Percentiles rank a stretch among this genome's conserved stretches.
phyloP scores from a whole-genome alignment of 2,329 filamentous ascomycete species.

The Microsporum audouinii region DNA sequence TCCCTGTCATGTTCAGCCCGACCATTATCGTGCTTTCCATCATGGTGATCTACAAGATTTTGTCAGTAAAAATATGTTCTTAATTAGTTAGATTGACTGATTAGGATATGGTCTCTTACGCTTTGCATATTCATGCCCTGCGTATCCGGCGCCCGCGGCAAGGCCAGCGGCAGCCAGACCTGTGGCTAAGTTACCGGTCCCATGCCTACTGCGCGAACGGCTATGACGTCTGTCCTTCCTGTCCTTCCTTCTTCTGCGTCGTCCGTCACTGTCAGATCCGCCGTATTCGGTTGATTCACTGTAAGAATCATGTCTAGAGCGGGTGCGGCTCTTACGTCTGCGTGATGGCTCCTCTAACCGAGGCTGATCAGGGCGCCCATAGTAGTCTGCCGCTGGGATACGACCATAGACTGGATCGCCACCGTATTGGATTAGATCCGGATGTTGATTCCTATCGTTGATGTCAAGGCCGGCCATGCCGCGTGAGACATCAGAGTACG shows the following conservation, averaged over 20 bases:
- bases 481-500: slow-evolving; percentile 36
- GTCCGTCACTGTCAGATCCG: slow-evolving; percentile 27
- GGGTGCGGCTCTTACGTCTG: slow-evolving; percentile 33
- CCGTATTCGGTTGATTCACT: slow-evolving; percentile 25
- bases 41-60: neutral
- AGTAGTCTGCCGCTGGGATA: slow-evolving; percentile 37
- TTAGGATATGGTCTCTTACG: slow-evolving; percentile 29
- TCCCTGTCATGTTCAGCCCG: neutral
- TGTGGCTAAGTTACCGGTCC: slow-evolving; percentile 19
- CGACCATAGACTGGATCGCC: slow-evolving; percentile 50
- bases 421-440: slow-evolving; percentile 50
- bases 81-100: neutral
- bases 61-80: neutral
- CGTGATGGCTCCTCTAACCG: slow-evolving; percentile 28
- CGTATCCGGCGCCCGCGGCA: slow-evolving; percentile 47
- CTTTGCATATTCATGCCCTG: slow-evolving; percentile 47
- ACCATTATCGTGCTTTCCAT: neutral
- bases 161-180: slow-evolving; percentile 44
- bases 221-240: slow-evolving; percentile 22
- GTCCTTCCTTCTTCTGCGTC: slow-evolving; percentile 23
- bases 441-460: neutral
- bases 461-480: neutral
- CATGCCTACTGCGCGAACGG: slow-evolving; percentile 25
- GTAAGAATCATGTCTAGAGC: slow-evolving; percentile 30
- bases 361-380: slow-evolving; percentile 31